Base-by-base conservation (phyloP, 257 asterid genomes). In the Nicotiana paniculata region DNA sequence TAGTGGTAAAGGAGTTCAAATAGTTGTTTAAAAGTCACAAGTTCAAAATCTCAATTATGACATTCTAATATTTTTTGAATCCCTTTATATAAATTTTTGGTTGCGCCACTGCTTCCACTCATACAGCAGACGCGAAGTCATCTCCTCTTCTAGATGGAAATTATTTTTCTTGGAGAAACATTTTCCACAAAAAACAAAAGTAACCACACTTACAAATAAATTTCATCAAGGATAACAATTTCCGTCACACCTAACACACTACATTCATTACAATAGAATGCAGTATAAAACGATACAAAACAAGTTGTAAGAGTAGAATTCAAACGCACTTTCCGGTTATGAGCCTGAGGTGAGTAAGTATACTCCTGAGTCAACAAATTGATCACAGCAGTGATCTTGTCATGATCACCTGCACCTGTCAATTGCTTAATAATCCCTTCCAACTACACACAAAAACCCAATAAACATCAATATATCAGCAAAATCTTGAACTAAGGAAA, bases 361-460 rank as follows among this genome's bases (percentile, higher is more conserved):
- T 87, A 95, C 69, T 95, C 99, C 69, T 89, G 87, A 62, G 90
- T 88, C 91, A 95, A 85, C 89, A 93, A 86, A 90, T 90, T 89
- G 90, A 95, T 91, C 83, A 93, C 92, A 8, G 96, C 92, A 72
- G 86, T 86, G 85, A 95, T 91, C 88, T 89, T 95, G 37, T 95
- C 99, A 37, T 91, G 99, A 83, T 92, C 97, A 61, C 92, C 93
- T 2, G 93, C 91, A 77, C 61, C 75, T 63, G 94, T 85, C 85
- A 95, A 87, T 82, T 95, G 99, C 89, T 95, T 93, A 88, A 95
- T 97, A 88, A 93, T 91, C 85, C 96, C 97, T 90, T 95, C 99
- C 91, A 95, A 93, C 99, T 95, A 59, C 74, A 59, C 74, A 81
- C 82, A 48, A 78, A 64, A 55, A 43, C 63, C 54, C 18, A 35